Evolutionary conservation across 257 asterid genomes (phyloP).

Genomic region (Solanum virginianum): DNA sequence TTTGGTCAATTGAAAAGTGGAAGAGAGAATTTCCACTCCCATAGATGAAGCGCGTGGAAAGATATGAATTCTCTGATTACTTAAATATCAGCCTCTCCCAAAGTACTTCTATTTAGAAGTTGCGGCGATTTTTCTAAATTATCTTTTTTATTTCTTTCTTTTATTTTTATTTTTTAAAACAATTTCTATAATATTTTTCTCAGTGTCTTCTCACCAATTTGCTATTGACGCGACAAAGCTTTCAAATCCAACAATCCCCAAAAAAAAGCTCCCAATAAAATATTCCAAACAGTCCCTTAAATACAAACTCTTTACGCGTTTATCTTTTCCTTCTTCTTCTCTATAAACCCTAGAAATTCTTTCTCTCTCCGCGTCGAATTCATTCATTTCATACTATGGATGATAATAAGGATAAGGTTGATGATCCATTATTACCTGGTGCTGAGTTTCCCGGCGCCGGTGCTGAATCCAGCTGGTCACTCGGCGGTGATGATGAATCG

Average conservation of each 20-base stretch:
- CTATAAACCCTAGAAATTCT: constrained; percentile 27
- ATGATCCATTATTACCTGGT: constrained; percentile 8
- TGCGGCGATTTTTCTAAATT: constrained; percentile 20
- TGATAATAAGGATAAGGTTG: constrained; percentile 17
- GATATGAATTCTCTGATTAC: not conserved
- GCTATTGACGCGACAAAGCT: constrained; percentile 3
- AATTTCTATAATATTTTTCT: not conserved
- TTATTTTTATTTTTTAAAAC: not conserved
- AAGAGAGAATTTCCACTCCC: not conserved
- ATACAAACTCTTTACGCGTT: constrained; percentile 1
- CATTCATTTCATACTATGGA: constrained; percentile 5
- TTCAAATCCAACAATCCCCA: not conserved
- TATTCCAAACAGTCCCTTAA: not conserved
- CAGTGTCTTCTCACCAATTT: constrained; percentile 6
- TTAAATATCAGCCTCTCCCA: constrained; percentile 14
- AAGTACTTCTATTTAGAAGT: constrained; percentile 10
- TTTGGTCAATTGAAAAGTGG: not conserved
- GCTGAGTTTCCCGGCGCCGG: constrained; percentile 5
- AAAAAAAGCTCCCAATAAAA: not conserved
- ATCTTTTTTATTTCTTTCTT: not conserved
- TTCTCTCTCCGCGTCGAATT: constrained; percentile 22
- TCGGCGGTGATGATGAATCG: constrained; percentile 14
- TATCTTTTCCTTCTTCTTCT: constrained; percentile 10
- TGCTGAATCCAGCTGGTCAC: constrained; percentile 34
- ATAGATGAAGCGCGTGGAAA: constrained; percentile 14